Base-by-base conservation (phyloP, 768 basidiomycete genomes). In the Macrolepiota albuminosa region DNA sequence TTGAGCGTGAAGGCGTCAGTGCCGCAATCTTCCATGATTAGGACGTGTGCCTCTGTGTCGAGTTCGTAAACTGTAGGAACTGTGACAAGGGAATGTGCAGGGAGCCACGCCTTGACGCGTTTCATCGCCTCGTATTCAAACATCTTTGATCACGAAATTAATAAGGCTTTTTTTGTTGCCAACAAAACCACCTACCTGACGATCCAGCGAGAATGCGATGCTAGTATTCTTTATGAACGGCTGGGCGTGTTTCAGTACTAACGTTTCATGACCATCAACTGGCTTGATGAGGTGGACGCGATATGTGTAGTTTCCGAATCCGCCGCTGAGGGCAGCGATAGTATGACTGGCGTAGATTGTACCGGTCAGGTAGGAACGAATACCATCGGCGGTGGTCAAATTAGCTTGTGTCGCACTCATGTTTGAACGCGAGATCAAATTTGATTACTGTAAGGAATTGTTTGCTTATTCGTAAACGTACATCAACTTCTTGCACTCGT, bases 21-120 rank as follows among this genome's bases (percentile, higher is more conserved):
- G 4, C 87, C 87, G 54, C 75, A 77, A 59, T 89, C 87, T 48
- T 86, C 82, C 77, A 88, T 86, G 66, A 89, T 78, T 42, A 88
- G 76, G 14, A 79, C 80, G 61, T 81, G 73, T 10, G 68, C 74
- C 29, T 70, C 72, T 43, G 76, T 68, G 64, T 89, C 86, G 66
- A 81, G 79, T 37, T 75, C 69, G 64, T 81, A 72, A 16, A 88
- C 72, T 6, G 59, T 67, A 2, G 86, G 86, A 4, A 82, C 79
- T 2, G 74, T 78, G 51, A 84, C 75, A 18, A 80, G 54, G 3
- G 78, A 70, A 29, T 74, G 69, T 18, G 56, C 57, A 9, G 75
- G 72, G 1, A 79, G 64, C 67, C 75, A 72, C 52, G 64, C 69
- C 18, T 70, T 68, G 43, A 84, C 78, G 31, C 76, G 74, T 49